These are phyloP conservation scores for Xylariales sp. DNA, from an alignment of 2,329 filamentous ascomycete species.

Conservation along the genomic window DNA sequence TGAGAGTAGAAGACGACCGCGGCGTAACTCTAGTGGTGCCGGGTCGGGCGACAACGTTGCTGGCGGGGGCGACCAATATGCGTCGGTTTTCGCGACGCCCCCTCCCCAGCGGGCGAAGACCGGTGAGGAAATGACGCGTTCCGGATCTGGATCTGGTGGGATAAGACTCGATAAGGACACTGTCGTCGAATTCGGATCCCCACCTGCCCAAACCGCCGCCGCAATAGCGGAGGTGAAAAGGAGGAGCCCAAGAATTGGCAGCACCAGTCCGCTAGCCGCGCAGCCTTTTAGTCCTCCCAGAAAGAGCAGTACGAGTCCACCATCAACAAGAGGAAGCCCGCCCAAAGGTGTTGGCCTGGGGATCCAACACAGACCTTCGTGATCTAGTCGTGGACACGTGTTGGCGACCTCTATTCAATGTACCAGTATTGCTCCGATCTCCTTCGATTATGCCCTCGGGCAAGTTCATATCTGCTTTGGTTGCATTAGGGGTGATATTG, in stretches of 20 bases:
- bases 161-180: slow-evolving; percentile 45
- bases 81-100: not conserved
- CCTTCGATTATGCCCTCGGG: not conserved
- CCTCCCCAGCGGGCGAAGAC: slow-evolving; percentile 10
- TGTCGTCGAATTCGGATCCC: slow-evolving; percentile 47
- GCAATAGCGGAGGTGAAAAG: slow-evolving; percentile 24
- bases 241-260: slow-evolving; percentile 27
- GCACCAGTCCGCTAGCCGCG: slow-evolving; percentile 27
- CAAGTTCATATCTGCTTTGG: not conserved
- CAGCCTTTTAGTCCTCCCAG: slow-evolving; percentile 22
- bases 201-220: slow-evolving; percentile 25
- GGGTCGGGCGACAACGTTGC: not conserved
- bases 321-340: slow-evolving; percentile 23
- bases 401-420: not conserved
- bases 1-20: slow-evolving; percentile 21
- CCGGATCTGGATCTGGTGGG: slow-evolving; percentile 44
- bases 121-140: slow-evolving; percentile 43
- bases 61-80: not conserved
- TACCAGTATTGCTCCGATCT: not conserved
- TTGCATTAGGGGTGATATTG: slow-evolving; percentile 14
- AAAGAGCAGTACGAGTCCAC: slow-evolving; percentile 13
- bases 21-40: slow-evolving; percentile 7
- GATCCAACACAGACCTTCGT: slow-evolving; percentile 28
- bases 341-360: slow-evolving; percentile 32
- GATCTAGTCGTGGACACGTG: not conserved